Conservation (phyloP, 1,139 yeast genomes). For the Lodderomyces jiufengensis region DNA sequence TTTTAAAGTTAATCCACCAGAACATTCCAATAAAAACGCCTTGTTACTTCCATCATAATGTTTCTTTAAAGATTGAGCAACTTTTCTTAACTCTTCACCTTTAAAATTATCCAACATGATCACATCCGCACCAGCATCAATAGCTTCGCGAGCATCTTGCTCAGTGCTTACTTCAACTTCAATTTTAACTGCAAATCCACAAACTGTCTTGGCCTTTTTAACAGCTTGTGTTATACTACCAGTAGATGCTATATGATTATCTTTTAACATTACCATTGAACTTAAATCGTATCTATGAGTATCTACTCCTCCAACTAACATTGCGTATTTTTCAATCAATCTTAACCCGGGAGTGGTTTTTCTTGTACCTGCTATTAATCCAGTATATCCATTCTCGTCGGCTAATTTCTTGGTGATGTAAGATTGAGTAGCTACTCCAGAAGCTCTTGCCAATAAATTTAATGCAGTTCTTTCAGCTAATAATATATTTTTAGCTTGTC, state of each 20-base stretch:
- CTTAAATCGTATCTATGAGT: slow-evolving; percentile 89
- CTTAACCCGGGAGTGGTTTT: slow-evolving; percentile 97
- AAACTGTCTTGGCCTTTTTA: slow-evolving; percentile 66
- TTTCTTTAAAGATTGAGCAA: slow-evolving; percentile 60
- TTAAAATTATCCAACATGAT: slow-evolving; percentile 90
- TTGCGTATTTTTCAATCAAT: slow-evolving; percentile 82
- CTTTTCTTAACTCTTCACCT: slow-evolving; percentile 61
- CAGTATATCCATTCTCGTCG: slow-evolving; percentile 66
- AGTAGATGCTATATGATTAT: slow-evolving; percentile 88
- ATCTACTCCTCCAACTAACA: slow-evolving; percentile 94
- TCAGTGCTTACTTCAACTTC: slow-evolving; percentile 89
- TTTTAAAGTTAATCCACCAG: slow-evolving; percentile 79
- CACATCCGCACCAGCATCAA: slow-evolving; percentile 91
- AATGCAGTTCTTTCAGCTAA: slow-evolving; percentile 86
- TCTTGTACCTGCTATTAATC: slow-evolving; percentile 93
- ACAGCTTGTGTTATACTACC: slow-evolving; percentile 91
- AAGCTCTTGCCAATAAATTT: slow-evolving; percentile 75
- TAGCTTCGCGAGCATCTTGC: slow-evolving; percentile 86
- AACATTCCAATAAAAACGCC: slow-evolving; percentile 75
- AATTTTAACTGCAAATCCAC: slow-evolving; percentile 86
- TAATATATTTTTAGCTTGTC: slow-evolving; percentile 74
- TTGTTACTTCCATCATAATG: slow-evolving; percentile 51
- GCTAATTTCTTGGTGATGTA: slow-evolving; percentile 58
- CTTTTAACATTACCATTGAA: slow-evolving; percentile 95
- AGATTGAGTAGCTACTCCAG: slow-evolving; percentile 89